phyloP scores from a whole-genome alignment of 75 land plant genomes.

The Pinus taeda region DNA sequence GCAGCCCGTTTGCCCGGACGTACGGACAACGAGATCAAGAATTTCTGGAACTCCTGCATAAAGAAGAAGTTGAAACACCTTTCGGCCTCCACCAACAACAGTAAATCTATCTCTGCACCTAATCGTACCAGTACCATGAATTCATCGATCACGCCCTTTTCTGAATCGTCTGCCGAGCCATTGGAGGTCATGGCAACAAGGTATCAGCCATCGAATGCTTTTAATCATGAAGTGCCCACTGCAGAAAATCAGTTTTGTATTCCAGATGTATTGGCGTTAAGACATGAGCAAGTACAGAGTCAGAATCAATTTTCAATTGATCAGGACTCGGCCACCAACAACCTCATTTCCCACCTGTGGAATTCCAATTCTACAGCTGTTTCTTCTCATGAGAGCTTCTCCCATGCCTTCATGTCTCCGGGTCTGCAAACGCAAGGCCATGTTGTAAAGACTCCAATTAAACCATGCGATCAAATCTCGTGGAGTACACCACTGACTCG shows the following conservation, averaged over 20 bases:
- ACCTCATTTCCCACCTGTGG: slow-evolving; percentile 6
- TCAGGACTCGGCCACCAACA: not conserved
- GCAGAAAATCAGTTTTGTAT: slow-evolving; percentile 2
- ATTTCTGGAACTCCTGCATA: slow-evolving; percentile 30
- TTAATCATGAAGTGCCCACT: not conserved
- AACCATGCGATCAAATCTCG: not conserved
- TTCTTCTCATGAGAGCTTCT: not conserved
- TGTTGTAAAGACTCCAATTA: not conserved
- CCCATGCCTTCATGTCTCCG: not conserved
- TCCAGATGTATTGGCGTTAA: not conserved
- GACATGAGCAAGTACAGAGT: not conserved
- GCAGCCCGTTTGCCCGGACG: slow-evolving; percentile 26
- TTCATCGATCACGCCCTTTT: not conserved
- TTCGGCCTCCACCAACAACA: slow-evolving; percentile 9
- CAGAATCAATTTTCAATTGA: too few species aligned
- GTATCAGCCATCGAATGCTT: not conserved
- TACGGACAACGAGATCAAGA: slow-evolving; percentile 19
- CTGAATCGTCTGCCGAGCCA: not conserved
- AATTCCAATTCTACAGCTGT: not conserved
- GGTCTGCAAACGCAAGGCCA: not conserved
- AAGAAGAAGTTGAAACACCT: slow-evolving; percentile 28
- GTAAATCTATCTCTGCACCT: not conserved
- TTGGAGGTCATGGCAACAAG: slow-evolving; percentile 8
- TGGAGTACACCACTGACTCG: not conserved
- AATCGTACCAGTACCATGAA: not conserved